Percentiles rank a stretch among this genome's conserved stretches.
Evolutionary conservation across 1,284 basidiomycete species (phyloP).

Genomic region (Cutaneotrichosporon sp.): DNA sequence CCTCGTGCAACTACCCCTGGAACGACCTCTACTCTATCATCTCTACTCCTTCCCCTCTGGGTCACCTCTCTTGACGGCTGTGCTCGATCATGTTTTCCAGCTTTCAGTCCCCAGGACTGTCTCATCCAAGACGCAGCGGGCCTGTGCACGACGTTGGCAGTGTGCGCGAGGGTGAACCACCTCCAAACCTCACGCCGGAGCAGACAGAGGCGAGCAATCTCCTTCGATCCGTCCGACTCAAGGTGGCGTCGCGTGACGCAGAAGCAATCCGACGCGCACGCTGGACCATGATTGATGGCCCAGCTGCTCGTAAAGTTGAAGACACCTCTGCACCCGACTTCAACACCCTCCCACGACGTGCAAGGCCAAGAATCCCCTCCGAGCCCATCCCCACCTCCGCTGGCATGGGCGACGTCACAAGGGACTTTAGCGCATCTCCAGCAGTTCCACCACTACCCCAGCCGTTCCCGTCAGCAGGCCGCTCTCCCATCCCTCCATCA

Average conservation of each 20-base stretch:
- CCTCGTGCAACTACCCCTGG: conserved; percentile 1
- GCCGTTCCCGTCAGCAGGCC: background rate
- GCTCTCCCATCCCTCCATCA: background rate
- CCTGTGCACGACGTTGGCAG: conserved; percentile 1
- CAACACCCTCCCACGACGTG: background rate
- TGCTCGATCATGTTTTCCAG: conserved; percentile 1
- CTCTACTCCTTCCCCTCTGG: background rate
- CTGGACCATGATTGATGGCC: conserved; percentile 28
- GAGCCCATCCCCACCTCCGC: background rate
- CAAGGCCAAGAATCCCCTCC: background rate
- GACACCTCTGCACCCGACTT: conserved; percentile 3
- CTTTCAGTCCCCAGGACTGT: background rate
- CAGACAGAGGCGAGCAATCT: conserved; percentile 11
- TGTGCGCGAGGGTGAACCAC: conserved; percentile 5
- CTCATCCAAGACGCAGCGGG: background rate
- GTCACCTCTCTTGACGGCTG: background rate
- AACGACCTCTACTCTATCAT: background rate
- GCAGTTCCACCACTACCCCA: background rate
- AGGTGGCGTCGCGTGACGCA: conserved; percentile 37
- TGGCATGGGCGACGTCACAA: background rate
- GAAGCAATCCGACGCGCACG: conserved; percentile 45
- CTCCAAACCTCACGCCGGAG: conserved; percentile 1
- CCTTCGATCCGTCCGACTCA: conserved; percentile 35
- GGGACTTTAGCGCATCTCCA: background rate
- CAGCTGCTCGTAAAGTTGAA: conserved; percentile 16